Conservation (phyloP, 1,139 yeast genomes). For the Magnusiomyces paraingens region DNA sequence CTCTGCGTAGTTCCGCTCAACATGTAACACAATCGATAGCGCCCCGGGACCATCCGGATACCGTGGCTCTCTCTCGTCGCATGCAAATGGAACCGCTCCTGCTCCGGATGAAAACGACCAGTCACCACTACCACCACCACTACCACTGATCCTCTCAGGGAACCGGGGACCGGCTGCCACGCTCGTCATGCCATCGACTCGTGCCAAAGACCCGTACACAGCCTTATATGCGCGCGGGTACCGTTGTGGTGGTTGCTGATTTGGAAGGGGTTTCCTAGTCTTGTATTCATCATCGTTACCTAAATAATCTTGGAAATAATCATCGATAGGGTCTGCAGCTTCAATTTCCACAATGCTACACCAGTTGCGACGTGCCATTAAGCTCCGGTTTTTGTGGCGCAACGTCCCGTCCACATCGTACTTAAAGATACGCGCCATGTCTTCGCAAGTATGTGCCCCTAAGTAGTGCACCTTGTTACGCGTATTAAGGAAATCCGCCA, state of each 20-base stretch:
- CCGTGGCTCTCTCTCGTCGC: slow-evolving; percentile 38
- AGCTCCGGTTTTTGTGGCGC: slow-evolving; percentile 47
- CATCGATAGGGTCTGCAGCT: not conserved
- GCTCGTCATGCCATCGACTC: slow-evolving; percentile 17
- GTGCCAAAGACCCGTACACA: slow-evolving; percentile 17
- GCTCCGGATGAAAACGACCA: no score
- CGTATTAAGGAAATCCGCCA: slow-evolving; percentile 63
- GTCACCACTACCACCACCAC: no score
- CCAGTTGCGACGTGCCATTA: slow-evolving; percentile 81
- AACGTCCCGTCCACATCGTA: slow-evolving; percentile 52
- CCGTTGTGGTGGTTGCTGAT: no score
- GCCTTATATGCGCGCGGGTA: slow-evolving; percentile 6
- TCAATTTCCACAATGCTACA: slow-evolving; percentile 26
- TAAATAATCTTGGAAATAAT: no score
- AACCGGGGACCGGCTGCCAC: slow-evolving; percentile 22
- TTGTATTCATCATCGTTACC: no score
- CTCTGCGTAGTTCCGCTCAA: slow-evolving; percentile 55
- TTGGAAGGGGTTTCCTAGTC: no score
- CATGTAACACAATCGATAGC: slow-evolving; percentile 62
- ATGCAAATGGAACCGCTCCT: no score
- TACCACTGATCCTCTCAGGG: slow-evolving; percentile 20
- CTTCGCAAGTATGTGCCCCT: slow-evolving; percentile 63
- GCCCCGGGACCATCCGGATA: slow-evolving; percentile 44
- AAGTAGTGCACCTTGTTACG: slow-evolving; percentile 66
- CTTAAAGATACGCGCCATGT: slow-evolving; percentile 64